These are phyloP conservation scores for Hyparrhenia diplandra DNA, from an alignment of 176 grass and related monocot species.

Conservation along the genomic window DNA sequence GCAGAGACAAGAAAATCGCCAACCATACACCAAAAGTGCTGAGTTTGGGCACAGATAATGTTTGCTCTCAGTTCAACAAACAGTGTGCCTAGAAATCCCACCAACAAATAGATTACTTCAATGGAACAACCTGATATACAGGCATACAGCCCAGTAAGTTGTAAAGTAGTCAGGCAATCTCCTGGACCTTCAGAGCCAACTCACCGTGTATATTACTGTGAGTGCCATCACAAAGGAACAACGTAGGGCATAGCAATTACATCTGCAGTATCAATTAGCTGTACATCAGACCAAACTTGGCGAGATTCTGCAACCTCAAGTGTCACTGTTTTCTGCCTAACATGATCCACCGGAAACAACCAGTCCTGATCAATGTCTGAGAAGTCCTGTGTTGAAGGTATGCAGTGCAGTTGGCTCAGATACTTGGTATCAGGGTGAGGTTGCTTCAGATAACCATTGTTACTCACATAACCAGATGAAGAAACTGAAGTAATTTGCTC, in stretches of 20 bases:
- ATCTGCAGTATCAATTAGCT: slow-evolving; percentile 23
- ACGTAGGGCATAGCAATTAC: slow-evolving; percentile 53
- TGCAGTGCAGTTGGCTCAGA: slow-evolving; percentile 43
- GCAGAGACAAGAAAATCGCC: not conserved
- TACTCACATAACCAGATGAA: not conserved
- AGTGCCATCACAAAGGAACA: slow-evolving; percentile 38
- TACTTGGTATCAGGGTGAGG: slow-evolving; percentile 46
- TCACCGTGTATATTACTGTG: not conserved
- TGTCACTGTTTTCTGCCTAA: slow-evolving; percentile 9
- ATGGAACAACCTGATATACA: not conserved
- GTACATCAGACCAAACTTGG: slow-evolving; percentile 41
- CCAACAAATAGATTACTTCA: not conserved
- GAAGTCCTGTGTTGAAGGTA: slow-evolving; percentile 27
- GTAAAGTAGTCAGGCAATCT: not conserved
- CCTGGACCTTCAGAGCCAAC: not conserved
- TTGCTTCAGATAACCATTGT: not conserved
- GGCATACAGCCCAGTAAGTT: not conserved
- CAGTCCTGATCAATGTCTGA: slow-evolving; percentile 42
- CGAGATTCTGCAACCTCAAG: slow-evolving; percentile 5
- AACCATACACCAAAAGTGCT: not conserved
- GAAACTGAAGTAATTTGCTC: slow-evolving; percentile 6
- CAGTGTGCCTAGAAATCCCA: not conserved
- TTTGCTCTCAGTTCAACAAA: not conserved
- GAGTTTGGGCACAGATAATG: not conserved
- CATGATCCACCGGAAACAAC: slow-evolving; percentile 22